Evolutionary conservation across 148 eudicot genomes (phyloP).

Genomic region (Oxyria digyna): DNA sequence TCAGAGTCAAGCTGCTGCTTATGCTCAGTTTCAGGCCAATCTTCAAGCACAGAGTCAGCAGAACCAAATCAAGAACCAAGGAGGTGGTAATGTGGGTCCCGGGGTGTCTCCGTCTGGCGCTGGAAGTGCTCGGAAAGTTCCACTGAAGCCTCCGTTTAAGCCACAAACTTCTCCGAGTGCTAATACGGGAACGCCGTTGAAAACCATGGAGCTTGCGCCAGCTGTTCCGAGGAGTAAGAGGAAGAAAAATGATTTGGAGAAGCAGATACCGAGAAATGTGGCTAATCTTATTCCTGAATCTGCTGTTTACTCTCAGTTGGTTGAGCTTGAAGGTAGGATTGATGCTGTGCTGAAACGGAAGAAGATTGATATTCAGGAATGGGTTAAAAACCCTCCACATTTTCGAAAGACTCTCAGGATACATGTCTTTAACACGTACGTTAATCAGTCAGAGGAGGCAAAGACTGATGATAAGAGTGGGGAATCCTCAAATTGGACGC

Average conservation of each 20-base stretch:
- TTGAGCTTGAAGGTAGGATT: conserved; percentile 64
- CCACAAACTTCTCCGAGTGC: conserved; percentile 35
- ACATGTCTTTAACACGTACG: conserved; percentile 66
- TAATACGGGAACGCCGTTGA: conserved; percentile 42
- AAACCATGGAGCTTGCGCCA: conserved; percentile 81
- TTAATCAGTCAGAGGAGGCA: conserved; percentile 35
- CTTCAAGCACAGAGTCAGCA: conserved; percentile 23
- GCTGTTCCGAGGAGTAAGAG: conserved; percentile 73
- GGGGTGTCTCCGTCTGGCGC: conserved; percentile 38
- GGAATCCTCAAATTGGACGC: conserved; percentile 77
- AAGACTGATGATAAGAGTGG: conserved; percentile 22
- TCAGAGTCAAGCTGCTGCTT: conserved; percentile 19
- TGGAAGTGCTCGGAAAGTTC: conserved; percentile 28
- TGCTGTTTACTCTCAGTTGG: conserved; percentile 59
- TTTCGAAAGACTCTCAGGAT: conserved; percentile 64
- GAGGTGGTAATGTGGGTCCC: conserved; percentile 13
- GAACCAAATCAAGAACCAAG: conserved; percentile 18
- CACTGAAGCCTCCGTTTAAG: conserved; percentile 42
- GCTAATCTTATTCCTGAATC: conserved; percentile 76
- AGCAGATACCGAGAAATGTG: conserved; percentile 51
- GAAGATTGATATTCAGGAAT: conserved; percentile 60
- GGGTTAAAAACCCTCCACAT: conserved; percentile 40
- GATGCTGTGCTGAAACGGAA: conserved; percentile 65
- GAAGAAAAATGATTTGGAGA: conserved; percentile 35
- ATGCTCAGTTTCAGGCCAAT: conserved; percentile 20